These are phyloP conservation scores for Emericellopsis cladophorae DNA, from an alignment of 2,329 filamentous ascomycete genomes.

Conservation along the genomic window DNA sequence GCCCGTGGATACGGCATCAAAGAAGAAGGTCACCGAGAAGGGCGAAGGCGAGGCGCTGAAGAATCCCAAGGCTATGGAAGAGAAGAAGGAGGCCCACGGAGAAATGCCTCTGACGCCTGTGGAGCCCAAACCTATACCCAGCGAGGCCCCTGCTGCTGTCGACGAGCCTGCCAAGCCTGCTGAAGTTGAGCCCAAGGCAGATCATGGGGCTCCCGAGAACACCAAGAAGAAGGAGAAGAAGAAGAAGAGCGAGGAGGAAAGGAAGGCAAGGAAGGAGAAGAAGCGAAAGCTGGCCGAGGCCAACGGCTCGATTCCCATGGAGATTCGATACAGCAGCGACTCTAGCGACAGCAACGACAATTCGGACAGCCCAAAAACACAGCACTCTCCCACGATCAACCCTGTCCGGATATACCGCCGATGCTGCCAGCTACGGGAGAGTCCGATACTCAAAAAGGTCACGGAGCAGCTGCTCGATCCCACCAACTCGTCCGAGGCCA, in stretches of 20 bases:
- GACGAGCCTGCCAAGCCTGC: background rate
- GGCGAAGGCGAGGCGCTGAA: constrained; percentile 67
- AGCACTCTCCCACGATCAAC: constrained; percentile 63
- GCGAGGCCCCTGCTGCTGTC: constrained; percentile 5
- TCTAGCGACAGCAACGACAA: constrained; percentile 18
- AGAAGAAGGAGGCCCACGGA: constrained; percentile 24
- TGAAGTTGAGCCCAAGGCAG: background rate
- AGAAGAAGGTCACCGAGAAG: constrained; percentile 54
- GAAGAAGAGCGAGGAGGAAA: constrained; percentile 84
- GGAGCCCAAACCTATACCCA: background rate
- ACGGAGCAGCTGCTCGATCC: constrained; percentile 73
- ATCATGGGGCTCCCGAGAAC: background rate
- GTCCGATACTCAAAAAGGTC: constrained; percentile 81
- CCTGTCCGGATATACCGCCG: constrained; percentile 85
- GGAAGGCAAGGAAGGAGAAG: constrained; percentile 84
- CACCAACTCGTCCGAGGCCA: constrained; percentile 49
- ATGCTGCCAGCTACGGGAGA: constrained; percentile 89
- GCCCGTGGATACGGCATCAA: constrained; percentile 13
- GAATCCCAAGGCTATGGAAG: constrained; percentile 45
- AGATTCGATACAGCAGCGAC: constrained; percentile 59
- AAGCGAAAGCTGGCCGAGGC: constrained; percentile 75
- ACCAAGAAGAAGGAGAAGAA: constrained; percentile 86
- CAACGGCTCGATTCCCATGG: constrained; percentile 76
- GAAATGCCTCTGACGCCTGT: constrained; percentile 1
- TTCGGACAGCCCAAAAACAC: constrained; percentile 12